Evolutionary conservation across 2,329 filamentous ascomycete genomes (phyloP), one percentile per base, ranked within the genome.

Genomic region (Chrysoporthe cubensis): DNA sequence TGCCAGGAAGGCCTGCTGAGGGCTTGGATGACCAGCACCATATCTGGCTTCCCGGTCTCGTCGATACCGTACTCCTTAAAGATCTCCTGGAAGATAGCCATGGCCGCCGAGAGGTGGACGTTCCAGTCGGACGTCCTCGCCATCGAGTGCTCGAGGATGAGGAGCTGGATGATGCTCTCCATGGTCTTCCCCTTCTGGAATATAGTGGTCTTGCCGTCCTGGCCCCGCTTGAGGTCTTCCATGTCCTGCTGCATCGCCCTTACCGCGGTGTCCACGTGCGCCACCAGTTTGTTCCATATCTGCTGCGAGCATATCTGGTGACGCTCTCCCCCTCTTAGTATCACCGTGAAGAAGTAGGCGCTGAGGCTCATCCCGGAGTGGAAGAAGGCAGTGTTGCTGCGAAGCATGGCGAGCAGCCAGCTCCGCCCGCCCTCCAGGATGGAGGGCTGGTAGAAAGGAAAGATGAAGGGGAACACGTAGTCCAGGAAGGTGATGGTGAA

Each of bases 401-500:
- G 81, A 11, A 90, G 78, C 54, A 87, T 78, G 42, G 85, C 82
- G 46, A 90, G 77, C 40, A 90, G 79, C 88, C 88, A 90, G 37
- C 84, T 83, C 61, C 85, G 82, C 16, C 87, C 88, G n/a, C 86
- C 84, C 66, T 85, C 79, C 3, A 86, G 78, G 6, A 88, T 73
- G 2, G 80, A 79, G 0, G 88, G 88, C 2, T 82, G 82, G 75
- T 90, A 90, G 74, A 89, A 87, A 2, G 88, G 88, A 73, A 87
- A 90, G 1, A 90, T 77, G 71, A 88, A 86, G 1, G 88, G 87
- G 69, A 90, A 84, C 26, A 89, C 80, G 70, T 87, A 84, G 74
- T 90, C 88, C 58, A 90, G 79, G 73, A 89, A 90, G 66, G 87
- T 81, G 82, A 87, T 87, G 66, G 85, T 76, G 56, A 84, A 81